phyloP scores from a whole-genome alignment of 345 rosid species.

The Corchorus olitorius region DNA sequence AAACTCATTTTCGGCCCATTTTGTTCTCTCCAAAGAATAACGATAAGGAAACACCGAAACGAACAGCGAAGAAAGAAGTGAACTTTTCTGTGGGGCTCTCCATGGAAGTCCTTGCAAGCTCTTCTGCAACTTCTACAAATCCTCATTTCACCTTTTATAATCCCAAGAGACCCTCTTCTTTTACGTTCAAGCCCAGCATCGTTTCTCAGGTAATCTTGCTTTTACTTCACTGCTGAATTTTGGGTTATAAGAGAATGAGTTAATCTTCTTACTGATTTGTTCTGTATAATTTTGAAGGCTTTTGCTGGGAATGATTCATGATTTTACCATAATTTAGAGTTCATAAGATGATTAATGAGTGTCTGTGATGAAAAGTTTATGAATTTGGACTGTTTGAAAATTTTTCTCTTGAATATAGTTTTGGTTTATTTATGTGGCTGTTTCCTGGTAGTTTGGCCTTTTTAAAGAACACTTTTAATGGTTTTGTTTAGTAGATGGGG shows the following conservation, averaged over 20 bases:
- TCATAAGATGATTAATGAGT: not conserved
- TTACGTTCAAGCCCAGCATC: slow-evolving; percentile 21
- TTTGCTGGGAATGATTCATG: not conserved
- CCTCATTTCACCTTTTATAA: slow-evolving; percentile 27
- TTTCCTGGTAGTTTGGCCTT: not conserved
- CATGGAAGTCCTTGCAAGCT: slow-evolving; percentile 64
- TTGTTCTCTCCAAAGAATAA: not conserved
- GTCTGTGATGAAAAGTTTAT: not conserved
- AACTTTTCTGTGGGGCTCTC: slow-evolving; percentile 36
- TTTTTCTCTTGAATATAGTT: not conserved
- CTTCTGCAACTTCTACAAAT: slow-evolving; percentile 28
- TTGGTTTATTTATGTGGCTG: not conserved
- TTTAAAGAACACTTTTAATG: not conserved
- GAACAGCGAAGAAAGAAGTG: not conserved
- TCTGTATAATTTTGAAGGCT: not conserved
- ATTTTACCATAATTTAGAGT: not conserved
- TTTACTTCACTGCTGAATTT: not conserved
- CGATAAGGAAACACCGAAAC: slow-evolving; percentile 16
- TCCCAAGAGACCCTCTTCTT: slow-evolving; percentile 26
- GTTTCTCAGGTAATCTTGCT: slow-evolving; percentile 38
- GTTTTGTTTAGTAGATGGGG: not conserved
- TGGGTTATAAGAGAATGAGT: not conserved
- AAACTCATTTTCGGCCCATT: not conserved
- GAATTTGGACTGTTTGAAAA: not conserved
- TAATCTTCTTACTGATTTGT: not conserved